These are phyloP conservation scores for Acer yangbiense DNA, from an alignment of 345 rosid species.

Conservation along the genomic window DNA sequence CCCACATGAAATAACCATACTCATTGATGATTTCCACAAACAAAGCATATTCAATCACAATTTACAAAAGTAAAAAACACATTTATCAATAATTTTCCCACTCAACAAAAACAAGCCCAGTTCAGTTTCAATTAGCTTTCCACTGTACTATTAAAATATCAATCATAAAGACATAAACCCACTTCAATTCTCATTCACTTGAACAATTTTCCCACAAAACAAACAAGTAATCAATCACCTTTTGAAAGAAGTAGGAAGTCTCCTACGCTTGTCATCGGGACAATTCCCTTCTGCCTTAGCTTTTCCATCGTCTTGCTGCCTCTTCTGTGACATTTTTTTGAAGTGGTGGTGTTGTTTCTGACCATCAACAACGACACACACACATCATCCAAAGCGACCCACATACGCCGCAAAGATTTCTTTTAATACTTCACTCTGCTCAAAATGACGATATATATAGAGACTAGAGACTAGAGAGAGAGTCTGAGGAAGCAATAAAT, in stretches of 20 bases:
- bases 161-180: conserved; percentile 5
- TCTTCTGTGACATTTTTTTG: conserved; percentile 78
- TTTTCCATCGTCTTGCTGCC: conserved; percentile 76
- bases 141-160: background rate
- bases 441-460: background rate
- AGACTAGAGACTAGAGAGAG: background rate
- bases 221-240: conserved; percentile 36
- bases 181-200: conserved; percentile 3
- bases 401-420: conserved; percentile 30
- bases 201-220: background rate
- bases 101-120: conserved; percentile 20
- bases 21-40: background rate
- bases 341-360: conserved; percentile 14
- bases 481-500: background rate
- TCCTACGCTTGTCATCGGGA: conserved; percentile 75
- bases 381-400: conserved; percentile 29
- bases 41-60: background rate
- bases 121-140: background rate
- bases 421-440: background rate
- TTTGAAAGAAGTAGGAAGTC: conserved; percentile 49
- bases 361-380: conserved; percentile 5
- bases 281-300: conserved; percentile 46
- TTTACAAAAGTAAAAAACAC: background rate
- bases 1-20: background rate
- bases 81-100: background rate